A percentile compares a stretch with the other conserved stretches of the same genome.
Evolutionary conservation across 768 basidiomycete genomes (phyloP).

Genomic region (Tylopilus plumbeoviolaceoides): DNA sequence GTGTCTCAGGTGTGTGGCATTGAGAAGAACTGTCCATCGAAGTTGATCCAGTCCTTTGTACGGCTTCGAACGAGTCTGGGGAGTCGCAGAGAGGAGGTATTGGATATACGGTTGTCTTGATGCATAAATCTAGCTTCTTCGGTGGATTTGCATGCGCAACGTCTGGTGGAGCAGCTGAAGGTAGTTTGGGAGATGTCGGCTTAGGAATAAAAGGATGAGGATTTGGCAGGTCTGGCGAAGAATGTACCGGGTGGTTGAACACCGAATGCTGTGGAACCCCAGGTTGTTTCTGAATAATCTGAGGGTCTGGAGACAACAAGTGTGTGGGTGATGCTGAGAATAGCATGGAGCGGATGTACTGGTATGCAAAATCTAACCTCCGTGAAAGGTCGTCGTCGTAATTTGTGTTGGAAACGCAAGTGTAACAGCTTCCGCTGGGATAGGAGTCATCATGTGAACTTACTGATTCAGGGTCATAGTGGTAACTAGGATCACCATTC

Average conservation of each 20-base stretch:
- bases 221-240: conserved; percentile 22
- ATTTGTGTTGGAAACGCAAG: background rate
- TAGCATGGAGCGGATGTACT: conserved; percentile 22
- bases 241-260: conserved; percentile 16
- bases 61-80: background rate
- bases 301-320: conserved; percentile 20
- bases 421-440: background rate
- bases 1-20: background rate
- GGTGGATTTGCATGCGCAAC: background rate
- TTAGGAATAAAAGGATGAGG: conserved; percentile 12
- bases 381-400: conserved; percentile 18
- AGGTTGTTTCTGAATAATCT: conserved; percentile 25
- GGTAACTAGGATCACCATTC: background rate
- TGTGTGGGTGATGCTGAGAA: conserved; percentile 7
- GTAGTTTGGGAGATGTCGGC: background rate
- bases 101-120: conserved; percentile 3
- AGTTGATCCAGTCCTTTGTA: background rate
- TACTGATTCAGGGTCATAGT: background rate
- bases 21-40: background rate
- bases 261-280: conserved; percentile 31
- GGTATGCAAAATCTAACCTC: conserved; percentile 23
- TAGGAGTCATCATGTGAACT: background rate
- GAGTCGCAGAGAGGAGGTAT: background rate
- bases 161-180: background rate
- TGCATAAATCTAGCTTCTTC: conserved; percentile 1